Conservation (phyloP, 2,329 filamentous ascomycete genomes). For the Chrysoporthe puriensis region DNA sequence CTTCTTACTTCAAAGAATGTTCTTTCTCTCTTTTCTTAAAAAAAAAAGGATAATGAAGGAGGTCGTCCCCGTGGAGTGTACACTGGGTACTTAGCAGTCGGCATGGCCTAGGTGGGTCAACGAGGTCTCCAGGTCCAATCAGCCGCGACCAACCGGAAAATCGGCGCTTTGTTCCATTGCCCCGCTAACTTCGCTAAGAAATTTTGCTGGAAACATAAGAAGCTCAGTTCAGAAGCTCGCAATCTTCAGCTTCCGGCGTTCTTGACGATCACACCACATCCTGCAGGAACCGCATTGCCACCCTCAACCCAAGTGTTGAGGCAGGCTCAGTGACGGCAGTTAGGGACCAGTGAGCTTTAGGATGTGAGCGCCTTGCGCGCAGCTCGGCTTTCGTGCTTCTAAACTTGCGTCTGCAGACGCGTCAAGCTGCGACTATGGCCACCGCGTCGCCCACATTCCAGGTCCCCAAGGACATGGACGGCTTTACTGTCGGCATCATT, state of each 20-base stretch:
- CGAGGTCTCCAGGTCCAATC: conserved; percentile 1
- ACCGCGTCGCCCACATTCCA: conserved; percentile 20
- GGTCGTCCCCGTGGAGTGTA: too few relatives aligned
- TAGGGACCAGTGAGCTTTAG: conserved; percentile 18
- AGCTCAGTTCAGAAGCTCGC: neutral
- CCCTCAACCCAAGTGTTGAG: neutral
- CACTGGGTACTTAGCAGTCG: neutral
- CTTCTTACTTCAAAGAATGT: neutral
- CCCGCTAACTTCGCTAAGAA: conserved; percentile 18
- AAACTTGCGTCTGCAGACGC: conserved; percentile 23
- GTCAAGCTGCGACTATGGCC: conserved; percentile 15
- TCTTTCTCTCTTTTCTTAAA: neutral
- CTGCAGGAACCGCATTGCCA: conserved; percentile 4
- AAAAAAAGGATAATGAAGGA: neutral
- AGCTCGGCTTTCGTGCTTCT: conserved; percentile 25
- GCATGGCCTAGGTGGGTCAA: neutral
- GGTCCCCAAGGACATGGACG: conserved; percentile 57
- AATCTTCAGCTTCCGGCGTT: neutral
- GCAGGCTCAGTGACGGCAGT: conserved; percentile 7
- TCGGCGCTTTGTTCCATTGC: conserved; percentile 18
- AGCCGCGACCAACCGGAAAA: conserved; percentile 7
- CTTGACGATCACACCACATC: neutral
- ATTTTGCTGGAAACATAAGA: conserved; percentile 15
- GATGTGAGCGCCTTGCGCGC: conserved; percentile 31
- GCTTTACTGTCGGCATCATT: conserved; percentile 87